Evolutionary conservation across 192 early-diverging fungal genomes (phyloP), one percentile per base, ranked within the genome.

Genomic region (Podila clonocystis): DNA sequence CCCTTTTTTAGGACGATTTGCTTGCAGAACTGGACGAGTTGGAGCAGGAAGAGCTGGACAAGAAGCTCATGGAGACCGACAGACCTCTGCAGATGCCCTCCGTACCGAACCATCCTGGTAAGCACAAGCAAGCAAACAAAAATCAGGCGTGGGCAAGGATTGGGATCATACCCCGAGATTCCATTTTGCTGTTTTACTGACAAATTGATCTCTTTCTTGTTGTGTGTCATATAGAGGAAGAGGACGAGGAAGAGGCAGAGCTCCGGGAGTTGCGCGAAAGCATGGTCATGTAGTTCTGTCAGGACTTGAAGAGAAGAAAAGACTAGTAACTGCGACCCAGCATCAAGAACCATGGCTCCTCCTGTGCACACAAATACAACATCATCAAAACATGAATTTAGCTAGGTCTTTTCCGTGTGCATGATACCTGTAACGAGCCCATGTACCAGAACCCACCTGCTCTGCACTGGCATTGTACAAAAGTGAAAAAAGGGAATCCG

Each of bases 1-100:
- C 24, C 49, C n/a, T 11, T 41, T 65, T 52, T 49, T 75, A 85
- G 84, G 95, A 98, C 58, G 97, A 99, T 74, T 83, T 98, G 62
- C 86, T 91, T 50, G 91, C 88, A 8, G 97, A 99, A 83, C 87
- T 98, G 52, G 96, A 99, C 66, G 90, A 92, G 72, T 83, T 98
- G 45, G 97, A 97, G 78, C 96, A 99, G 89, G 94, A 96, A 84
- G 93, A 95, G 67, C 80, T 98, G 62, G 95, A 98, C 83, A 88
- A 86, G 41, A 88, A 94, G 85, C 88, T 99, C 68, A 82, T 97
- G 65, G 89, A 90, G 45, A 92, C 93, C 0, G 92, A 91, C 49
- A 58, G 80, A 29, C 87, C 91, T 48, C 85, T 93, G 58, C 79
- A 91, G 59, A 77, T 89, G 20, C 87, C 94, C 15, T 88, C 84